A percentile compares a stretch with the other conserved stretches of the same genome.
phyloP scores from a whole-genome alignment of 1,284 basidiomycete species.

The Somion occarium region DNA sequence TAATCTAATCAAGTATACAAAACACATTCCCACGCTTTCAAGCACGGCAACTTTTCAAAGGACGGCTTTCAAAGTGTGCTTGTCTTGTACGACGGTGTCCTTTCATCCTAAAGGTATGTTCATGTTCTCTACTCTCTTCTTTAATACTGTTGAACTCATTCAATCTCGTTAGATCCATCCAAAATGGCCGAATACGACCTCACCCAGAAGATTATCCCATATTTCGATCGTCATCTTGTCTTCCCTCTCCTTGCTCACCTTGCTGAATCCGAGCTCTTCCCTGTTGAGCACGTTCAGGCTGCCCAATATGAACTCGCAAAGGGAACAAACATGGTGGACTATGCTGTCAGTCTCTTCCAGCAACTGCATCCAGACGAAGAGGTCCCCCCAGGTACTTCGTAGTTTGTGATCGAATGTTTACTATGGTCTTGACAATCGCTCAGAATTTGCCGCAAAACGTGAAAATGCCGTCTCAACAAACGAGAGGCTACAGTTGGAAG shows the following conservation, averaged over 20 bases:
- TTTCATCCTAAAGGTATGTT: too few relatives aligned
- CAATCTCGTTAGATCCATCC: neutral
- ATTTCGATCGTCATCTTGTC: constrained; percentile 91
- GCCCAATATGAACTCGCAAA: constrained; percentile 97
- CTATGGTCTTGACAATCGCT: neutral
- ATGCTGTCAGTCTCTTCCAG: constrained; percentile 75
- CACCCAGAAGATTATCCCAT: constrained; percentile 88
- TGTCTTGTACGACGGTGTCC: too few relatives aligned
- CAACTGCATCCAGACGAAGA: constrained; percentile 71
- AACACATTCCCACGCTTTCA: too few relatives aligned
- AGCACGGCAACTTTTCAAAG: too few relatives aligned
- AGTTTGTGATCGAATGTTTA: constrained; percentile 15
- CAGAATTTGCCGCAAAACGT: constrained; percentile 81
- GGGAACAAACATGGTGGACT: constrained; percentile 96
- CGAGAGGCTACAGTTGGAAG: constrained; percentile 82
- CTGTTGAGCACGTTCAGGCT: constrained; percentile 69
- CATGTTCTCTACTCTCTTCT: too few relatives aligned
- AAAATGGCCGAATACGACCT: constrained; percentile 85
- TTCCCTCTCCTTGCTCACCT: constrained; percentile 91
- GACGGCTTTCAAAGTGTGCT: too few relatives aligned
- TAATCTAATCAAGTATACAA: too few relatives aligned
- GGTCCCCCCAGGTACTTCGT: constrained; percentile 62
- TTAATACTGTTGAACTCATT: too few relatives aligned
- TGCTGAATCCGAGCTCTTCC: constrained; percentile 67
- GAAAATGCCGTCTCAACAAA: constrained; percentile 81